A percentile compares a stretch with the other conserved stretches of the same genome.
Evolutionary conservation across 2,329 filamentous ascomycete species (phyloP).

Genomic region (Paraconiothyrium sp.): DNA sequence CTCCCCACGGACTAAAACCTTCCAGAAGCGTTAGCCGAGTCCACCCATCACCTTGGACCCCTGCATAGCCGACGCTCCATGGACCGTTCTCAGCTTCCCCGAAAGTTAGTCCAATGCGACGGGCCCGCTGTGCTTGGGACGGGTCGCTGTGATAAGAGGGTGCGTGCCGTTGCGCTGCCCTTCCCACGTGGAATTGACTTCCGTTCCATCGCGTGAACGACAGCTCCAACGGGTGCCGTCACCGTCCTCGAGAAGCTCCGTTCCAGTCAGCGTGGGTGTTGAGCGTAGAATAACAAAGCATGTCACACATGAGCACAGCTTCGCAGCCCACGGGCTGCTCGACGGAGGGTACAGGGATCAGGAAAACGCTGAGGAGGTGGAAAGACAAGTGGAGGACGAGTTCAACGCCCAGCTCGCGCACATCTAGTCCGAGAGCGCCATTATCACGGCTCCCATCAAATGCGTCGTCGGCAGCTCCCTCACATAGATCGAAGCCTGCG

Average conservation of each 20-base stretch:
- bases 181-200: constrained; percentile 15
- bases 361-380: constrained; percentile 21
- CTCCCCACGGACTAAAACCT: constrained; percentile 15
- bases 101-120: constrained; percentile 15
- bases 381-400: constrained; percentile 20
- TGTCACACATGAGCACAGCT: constrained; percentile 2
- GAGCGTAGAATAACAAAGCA: neutral
- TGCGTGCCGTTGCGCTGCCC: constrained; percentile 14
- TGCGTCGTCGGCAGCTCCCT: constrained; percentile 15
- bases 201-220: constrained; percentile 9
- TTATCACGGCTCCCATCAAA: constrained; percentile 17
- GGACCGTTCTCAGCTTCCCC: constrained; percentile 21
- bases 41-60: constrained; percentile 6
- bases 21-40: constrained; percentile 20
- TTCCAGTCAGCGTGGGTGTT: neutral
- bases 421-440: constrained; percentile 11
- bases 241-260: neutral
- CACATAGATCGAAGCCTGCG: constrained; percentile 6
- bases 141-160: constrained; percentile 19
- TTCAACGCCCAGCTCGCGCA: constrained; percentile 16
- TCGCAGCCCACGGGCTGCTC: neutral
- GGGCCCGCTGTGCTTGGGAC: constrained; percentile 12
- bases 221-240: neutral
- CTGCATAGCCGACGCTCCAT: constrained; percentile 13
- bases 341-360: constrained; percentile 14